phyloP scores from a whole-genome alignment of 2,329 filamentous ascomycete genomes.

The Mycogone perniciosa region DNA sequence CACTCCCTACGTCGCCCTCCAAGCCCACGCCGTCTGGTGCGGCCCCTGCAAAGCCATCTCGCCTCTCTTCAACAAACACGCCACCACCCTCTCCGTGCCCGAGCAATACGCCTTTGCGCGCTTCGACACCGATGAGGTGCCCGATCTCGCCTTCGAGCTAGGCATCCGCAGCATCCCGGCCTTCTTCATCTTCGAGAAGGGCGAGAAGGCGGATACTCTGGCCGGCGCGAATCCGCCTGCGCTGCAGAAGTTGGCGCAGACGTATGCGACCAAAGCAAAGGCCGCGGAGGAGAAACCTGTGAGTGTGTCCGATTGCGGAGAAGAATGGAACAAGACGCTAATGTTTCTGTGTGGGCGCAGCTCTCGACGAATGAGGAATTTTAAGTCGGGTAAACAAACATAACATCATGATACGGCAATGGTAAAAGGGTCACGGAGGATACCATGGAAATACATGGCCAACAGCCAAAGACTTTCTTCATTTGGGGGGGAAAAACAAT shows the following conservation, averaged over 20 bases:
- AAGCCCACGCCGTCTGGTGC: constrained; percentile 57
- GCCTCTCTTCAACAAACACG: constrained; percentile 46
- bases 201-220: constrained; percentile 39
- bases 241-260: constrained; percentile 25
- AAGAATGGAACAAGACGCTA: background rate
- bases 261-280: constrained; percentile 19
- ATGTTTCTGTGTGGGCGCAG: background rate
- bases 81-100: constrained; percentile 30
- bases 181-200: constrained; percentile 54
- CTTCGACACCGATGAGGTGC: constrained; percentile 51
- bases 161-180: constrained; percentile 52
- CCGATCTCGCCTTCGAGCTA: constrained; percentile 44
- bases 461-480: too few relatives aligned
- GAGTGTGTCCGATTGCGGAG: background rate
- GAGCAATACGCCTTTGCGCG: constrained; percentile 49
- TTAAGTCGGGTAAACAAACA: constrained; percentile 3
- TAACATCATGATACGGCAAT: background rate
- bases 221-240: constrained; percentile 32
- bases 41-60: constrained; percentile 55
- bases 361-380: constrained; percentile 20
- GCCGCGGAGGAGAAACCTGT: constrained; percentile 11
- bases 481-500: too few relatives aligned
- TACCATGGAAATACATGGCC: too few relatives aligned
- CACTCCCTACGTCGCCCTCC: constrained; percentile 47
- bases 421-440: background rate